Base-by-base conservation (phyloP, 192 early-diverging fungal species). In the Coemansia sp. region DNA sequence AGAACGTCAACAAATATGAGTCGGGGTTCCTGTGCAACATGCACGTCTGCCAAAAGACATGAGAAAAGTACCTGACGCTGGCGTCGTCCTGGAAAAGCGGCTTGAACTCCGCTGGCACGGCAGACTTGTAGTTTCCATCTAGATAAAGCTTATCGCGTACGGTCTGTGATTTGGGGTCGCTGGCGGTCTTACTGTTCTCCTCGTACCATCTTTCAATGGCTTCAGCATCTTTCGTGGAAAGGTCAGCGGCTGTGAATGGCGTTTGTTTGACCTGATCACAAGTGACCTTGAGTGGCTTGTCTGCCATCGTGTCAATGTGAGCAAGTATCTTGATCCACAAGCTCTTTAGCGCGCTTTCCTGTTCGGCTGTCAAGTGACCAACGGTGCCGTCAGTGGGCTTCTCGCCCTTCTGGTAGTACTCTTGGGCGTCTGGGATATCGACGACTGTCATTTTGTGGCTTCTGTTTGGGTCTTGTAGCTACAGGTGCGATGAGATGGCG, bases 1-100 rank as follows among this genome's bases (percentile, higher is more conserved):
- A 71, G 65, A 92, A 95, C 23, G 88, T 81, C 34, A 93, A 76
- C 20, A 90, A 22, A 17, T 90, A 72, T 1, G 85, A 58, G 72
- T 95, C 93, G 8, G 88, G 89, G 59, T 87, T 82, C 50, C 83
- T 59, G 50, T 68, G 45, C 4, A 67, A 59, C 54, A 74, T 68
- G 32, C 63, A 61, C 5, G 78, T 67, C 38, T 67, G 69, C 78
- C 78, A 80, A 46, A 80, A 75, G 13, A 69, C 62, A 36, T 63
- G 71, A 55, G 35, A 17, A 23, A 80, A 80, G 33, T 29, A 53
- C 17, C 78, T 53, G 38, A 40, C 53, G 22, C 59, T 43, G 0
- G 36, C 50, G 2, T 45, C 23, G 56, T 71, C 69, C 55, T 70
- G 62, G 45, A 80, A 75, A 33, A 80, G 69, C 23, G 78, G 78